These are phyloP conservation scores for Fusarium sarcochroum DNA, from an alignment of 2,329 filamentous ascomycete genomes.

Conservation along the genomic window DNA sequence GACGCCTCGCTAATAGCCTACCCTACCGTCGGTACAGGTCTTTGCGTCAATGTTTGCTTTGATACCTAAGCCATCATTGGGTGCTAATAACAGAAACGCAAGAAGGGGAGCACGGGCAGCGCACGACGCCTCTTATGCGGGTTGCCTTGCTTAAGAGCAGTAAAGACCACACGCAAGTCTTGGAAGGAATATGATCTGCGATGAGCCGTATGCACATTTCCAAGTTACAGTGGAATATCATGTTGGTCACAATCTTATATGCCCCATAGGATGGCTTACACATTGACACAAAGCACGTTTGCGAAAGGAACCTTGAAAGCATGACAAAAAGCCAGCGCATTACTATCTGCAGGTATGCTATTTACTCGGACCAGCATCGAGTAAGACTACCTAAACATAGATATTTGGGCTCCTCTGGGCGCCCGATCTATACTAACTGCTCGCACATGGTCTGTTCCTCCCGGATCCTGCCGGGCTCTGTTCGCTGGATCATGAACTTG, in stretches of 20 bases:
- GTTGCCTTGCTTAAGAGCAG: neutral
- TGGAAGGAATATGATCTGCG: neutral
- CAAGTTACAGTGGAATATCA: neutral
- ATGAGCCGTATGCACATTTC: neutral
- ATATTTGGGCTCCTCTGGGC: neutral
- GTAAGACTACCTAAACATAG: too few species aligned
- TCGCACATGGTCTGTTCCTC: neutral
- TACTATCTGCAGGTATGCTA: neutral
- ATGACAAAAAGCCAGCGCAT: neutral
- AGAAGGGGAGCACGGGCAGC: neutral
- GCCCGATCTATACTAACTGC: neutral
- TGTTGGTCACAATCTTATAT: neutral
- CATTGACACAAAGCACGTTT: neutral
- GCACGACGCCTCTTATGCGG: conserved; percentile 21
- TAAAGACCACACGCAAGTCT: neutral
- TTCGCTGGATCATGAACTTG: neutral
- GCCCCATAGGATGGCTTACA: conserved; percentile 7
- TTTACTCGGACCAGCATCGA: neutral
- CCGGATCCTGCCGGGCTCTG: neutral
- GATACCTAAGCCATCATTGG: conserved; percentile 5
- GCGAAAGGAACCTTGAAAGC: neutral
- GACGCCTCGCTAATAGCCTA: conserved; percentile 19
- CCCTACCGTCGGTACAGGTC: conserved; percentile 16
- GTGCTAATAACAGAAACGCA: conserved; percentile 19
- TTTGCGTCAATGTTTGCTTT: conserved; percentile 29